Conservation (phyloP, 495 filamentous ascomycete species). For the Penicillium paxilli region DNA sequence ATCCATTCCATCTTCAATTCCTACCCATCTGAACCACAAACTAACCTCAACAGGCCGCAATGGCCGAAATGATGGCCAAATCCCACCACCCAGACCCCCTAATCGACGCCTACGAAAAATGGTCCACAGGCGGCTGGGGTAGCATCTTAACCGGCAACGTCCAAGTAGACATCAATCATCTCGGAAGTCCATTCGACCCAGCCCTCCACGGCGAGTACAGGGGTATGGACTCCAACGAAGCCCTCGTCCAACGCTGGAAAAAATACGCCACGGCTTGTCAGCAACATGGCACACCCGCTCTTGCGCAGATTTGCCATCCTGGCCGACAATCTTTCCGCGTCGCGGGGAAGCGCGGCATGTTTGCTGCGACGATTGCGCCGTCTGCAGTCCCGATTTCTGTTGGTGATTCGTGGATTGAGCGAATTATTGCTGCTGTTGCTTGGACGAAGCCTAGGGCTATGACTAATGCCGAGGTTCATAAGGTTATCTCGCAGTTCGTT, state of each 20-base stretch:
- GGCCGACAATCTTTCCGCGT: constrained; percentile 54
- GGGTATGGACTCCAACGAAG: constrained; percentile 13
- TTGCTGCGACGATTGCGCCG: constrained; percentile 47
- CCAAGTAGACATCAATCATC: constrained; percentile 55
- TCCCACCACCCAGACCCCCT: constrained; percentile 32
- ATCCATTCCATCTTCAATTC: background rate
- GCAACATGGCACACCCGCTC: constrained; percentile 44
- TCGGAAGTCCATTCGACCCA: constrained; percentile 43
- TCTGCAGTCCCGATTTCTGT: constrained; percentile 44
- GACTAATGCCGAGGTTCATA: constrained; percentile 49
- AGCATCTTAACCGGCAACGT: constrained; percentile 54
- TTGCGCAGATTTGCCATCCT: constrained; percentile 60
- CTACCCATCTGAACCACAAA: background rate
- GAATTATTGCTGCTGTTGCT: constrained; percentile 29
- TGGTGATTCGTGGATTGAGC: constrained; percentile 35
- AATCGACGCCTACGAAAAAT: constrained; percentile 42
- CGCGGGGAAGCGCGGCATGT: constrained; percentile 45
- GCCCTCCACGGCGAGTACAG: constrained; percentile 39
- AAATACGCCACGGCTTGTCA: constrained; percentile 48
- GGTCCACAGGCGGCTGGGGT: constrained; percentile 54
- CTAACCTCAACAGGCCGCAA: constrained; percentile 38
- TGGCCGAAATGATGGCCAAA: constrained; percentile 47
- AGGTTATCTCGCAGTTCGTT: constrained; percentile 46
- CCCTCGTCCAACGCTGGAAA: constrained; percentile 40
- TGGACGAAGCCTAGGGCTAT: constrained; percentile 50